Evolutionary conservation across 2,329 filamentous ascomycete genomes (phyloP), one percentile per base, ranked within the genome.

Genomic region (Chaetomiaceae sp.): DNA sequence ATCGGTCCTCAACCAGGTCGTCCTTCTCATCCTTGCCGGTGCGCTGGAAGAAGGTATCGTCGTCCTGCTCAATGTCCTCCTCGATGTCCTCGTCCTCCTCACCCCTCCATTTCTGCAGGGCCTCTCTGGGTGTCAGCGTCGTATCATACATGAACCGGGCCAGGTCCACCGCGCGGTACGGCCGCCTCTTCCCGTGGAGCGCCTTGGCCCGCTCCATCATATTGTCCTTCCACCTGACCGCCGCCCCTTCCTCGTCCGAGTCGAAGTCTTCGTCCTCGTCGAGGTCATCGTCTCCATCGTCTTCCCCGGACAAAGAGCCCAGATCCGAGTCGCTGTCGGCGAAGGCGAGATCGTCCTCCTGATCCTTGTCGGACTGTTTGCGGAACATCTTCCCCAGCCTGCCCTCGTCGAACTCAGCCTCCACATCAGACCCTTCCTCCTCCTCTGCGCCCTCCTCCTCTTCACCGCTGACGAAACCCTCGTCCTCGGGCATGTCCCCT

Each of bases 301-400:
- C 77, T 5, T 72, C 71, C 1, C 70, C 73, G 8, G 89, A 95
- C 56, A 96, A 70, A 3, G 92, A 96, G 6, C 93, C 93, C 4
- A 99, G 77, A 65, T 99, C 95, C 0, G 93, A 99, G 67, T 99
- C 95, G 63, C 89, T 96, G 63, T 99, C 93, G 13, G 93, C 93
- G 72, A 96, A 99, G 1, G 84, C 89, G 51, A 97, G 62, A 48
- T 96, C 89, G 25, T 83, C 87, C 20, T 82, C 80, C 10, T 73
- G 54, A 33, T 78, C 73, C 46, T 74, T 73, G 30, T 80, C 77
- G 14, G 66, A 63, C 6, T 73, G 69, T 50, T 76, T 75, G 46
- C 73, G 73, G 65, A 85, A 85, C 63, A 83, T 73, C 55, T 76
- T 82, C 56, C 82, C 82, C 7, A 84, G 66, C 57, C 78, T 83